Conservation (phyloP, 306 rosid species). For the Quillaja saponaria region DNA sequence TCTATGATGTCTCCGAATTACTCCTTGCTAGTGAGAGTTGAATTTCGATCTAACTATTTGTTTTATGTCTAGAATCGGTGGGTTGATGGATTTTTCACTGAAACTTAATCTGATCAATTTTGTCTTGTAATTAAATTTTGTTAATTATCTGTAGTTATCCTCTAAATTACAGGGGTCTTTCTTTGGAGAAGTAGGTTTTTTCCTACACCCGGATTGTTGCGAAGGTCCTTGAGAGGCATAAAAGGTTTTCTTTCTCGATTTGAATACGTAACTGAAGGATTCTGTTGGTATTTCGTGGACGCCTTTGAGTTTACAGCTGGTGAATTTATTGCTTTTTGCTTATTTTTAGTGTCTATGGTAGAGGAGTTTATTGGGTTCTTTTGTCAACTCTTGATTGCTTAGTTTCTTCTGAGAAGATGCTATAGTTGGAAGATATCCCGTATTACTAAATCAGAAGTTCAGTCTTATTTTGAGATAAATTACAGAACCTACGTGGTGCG, state of each 20-base stretch:
- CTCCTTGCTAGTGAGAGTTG: constrained; percentile 13
- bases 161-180: constrained; percentile 17
- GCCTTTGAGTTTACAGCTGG: constrained; percentile 41
- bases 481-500: too few species aligned
- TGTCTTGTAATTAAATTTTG: constrained; percentile 19
- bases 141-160: constrained; percentile 14
- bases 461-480: constrained; percentile 4
- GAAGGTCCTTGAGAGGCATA: constrained; percentile 26
- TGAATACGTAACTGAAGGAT: constrained; percentile 40
- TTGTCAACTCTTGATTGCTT: constrained; percentile 34
- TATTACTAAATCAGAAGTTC: constrained; percentile 26
- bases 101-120: constrained; percentile 17
- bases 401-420: constrained; percentile 26
- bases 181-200: not conserved
- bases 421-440: too few species aligned
- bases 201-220: constrained; percentile 22
- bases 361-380: constrained; percentile 35
- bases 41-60: constrained; percentile 31
- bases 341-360: constrained; percentile 35
- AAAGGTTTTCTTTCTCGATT: constrained; percentile 40
- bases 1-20: not conserved
- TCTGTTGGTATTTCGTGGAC: constrained; percentile 40
- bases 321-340: constrained; percentile 32
- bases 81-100: constrained; percentile 24
- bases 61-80: constrained; percentile 1